phyloP scores from a whole-genome alignment of 176 grass and related monocot genomes.

The Musa acuminata region DNA sequence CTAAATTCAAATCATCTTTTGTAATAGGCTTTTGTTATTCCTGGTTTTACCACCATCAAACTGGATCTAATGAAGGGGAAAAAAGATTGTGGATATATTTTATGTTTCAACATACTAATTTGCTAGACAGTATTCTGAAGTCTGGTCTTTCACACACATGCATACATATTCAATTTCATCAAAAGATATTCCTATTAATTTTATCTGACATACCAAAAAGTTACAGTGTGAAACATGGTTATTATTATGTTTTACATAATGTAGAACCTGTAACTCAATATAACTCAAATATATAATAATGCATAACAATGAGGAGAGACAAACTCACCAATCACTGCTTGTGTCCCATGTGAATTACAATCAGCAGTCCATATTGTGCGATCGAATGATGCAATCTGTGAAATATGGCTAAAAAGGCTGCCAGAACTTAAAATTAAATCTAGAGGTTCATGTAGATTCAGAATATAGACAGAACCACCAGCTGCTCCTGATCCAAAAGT shows the following conservation, averaged over 20 bases:
- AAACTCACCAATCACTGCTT: slow-evolving; percentile 50
- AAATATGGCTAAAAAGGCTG: slow-evolving; percentile 8
- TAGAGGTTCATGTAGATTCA: slow-evolving; percentile 40
- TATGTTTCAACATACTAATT: neutral
- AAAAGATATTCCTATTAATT: neutral
- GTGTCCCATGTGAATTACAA: slow-evolving; percentile 39
- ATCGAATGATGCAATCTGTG: slow-evolving; percentile 32
- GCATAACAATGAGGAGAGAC: neutral
- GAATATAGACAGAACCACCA: slow-evolving; percentile 41
- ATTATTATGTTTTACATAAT: neutral
- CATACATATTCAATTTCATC: neutral
- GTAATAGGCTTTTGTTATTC: neutral
- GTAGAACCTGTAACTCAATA: neutral
- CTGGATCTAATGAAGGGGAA: neutral
- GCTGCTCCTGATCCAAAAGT: slow-evolving; percentile 49
- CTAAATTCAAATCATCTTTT: neutral
- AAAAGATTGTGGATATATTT: neutral
- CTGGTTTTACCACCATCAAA: neutral
- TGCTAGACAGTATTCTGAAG: neutral
- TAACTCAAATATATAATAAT: neutral
- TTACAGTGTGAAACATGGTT: neutral
- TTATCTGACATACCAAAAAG: neutral
- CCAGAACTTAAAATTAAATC: slow-evolving; percentile 8
- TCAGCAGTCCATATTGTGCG: slow-evolving; percentile 55
- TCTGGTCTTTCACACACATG: neutral